Percentiles rank a stretch among this genome's conserved stretches.
These are phyloP conservation scores for Fusarium brachygibbosum DNA, from an alignment of 2,329 filamentous ascomycete genomes.

Conservation along the genomic window DNA sequence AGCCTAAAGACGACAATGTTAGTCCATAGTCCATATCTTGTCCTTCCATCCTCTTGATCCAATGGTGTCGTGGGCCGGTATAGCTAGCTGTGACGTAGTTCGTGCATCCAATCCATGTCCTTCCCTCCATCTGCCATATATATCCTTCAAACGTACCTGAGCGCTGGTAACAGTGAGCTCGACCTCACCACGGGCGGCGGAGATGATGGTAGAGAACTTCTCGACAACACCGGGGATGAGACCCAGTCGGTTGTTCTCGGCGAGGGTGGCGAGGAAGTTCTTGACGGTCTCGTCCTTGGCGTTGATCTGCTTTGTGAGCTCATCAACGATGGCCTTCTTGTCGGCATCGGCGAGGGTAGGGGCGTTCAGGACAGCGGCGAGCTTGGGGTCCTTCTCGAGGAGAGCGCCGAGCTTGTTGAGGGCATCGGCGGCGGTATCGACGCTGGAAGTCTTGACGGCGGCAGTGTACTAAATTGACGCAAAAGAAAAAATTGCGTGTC, in stretches of 20 bases:
- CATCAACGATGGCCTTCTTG: conserved; percentile 87
- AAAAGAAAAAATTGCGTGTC: conserved; percentile 48
- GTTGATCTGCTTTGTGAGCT: conserved; percentile 87
- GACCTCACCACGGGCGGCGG: conserved; percentile 90
- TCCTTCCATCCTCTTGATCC: conserved; percentile 13
- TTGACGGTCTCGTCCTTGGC: conserved; percentile 85
- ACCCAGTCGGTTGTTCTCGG: conserved; percentile 95
- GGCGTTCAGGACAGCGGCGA: conserved; percentile 79
- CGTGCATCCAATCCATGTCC: conserved; percentile 10
- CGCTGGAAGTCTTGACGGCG: conserved; percentile 85
- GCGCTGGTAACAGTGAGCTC: conserved; percentile 94
- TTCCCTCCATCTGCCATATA: conserved; percentile 5
- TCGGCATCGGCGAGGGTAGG: conserved; percentile 83
- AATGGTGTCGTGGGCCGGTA: conserved; percentile 7
- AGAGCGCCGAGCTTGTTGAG: conserved; percentile 78
- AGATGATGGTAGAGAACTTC: conserved; percentile 90
- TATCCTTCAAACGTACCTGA: conserved; percentile 70
- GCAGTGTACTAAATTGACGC: conserved; percentile 86
- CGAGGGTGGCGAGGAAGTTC: conserved; percentile 92
- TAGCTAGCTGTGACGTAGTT: conserved; percentile 30
- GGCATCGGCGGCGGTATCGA: conserved; percentile 88
- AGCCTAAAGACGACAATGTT: conserved; percentile 64
- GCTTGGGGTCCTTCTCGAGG: conserved; percentile 87
- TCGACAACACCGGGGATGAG: conserved; percentile 84
- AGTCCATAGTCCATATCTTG: conserved; percentile 24